Base-by-base conservation (phyloP, 148 eudicot genomes). In the Bassia scoparia region DNA sequence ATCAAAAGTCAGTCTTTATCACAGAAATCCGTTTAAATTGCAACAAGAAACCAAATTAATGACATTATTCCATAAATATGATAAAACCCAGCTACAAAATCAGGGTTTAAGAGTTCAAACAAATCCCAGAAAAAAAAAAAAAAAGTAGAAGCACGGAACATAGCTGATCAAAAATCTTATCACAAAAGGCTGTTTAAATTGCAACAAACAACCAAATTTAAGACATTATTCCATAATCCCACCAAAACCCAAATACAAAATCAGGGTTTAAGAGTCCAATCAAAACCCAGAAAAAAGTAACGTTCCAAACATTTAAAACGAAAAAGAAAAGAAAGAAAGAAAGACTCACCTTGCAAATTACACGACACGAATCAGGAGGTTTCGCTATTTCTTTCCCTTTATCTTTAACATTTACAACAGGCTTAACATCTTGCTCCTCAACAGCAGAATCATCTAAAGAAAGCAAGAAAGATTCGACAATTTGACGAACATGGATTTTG, bases 391-490 rank as follows among this genome's bases (percentile, higher is more conserved):
- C 34, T 56, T 72, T 31, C 46, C 12, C 41, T 37, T 37, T 37
- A 3, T 37, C 46, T 8, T 41, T 41, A 41, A 41, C 46, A 41
- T 41, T 41, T 24, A 50, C n/a, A 14, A 53, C 65, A 30, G 74
- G 79, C 10, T 61, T 71, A 7, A 0, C 34, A 29, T 64, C 82
- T 31, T 70, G 66, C 23, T 24, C 43, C 5, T 62, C 61, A 4
- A 2, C 33, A 21, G 5, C 26, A 3, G 24, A 12, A 35, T n/a
- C 41, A 33, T 33, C 0, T 4, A 0, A 8, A 34, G 20, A 65
- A 6, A 78, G 82, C 18, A 84, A 66, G 58, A 76, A 84, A 7
- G 81, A 70, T 29, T 84, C 87, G 23, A 84, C 35, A 18, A 67
- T 43, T 16, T 75, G 78, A 1, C 87, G 72, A 49, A 81, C 71